Evolutionary conservation across 257 asterid genomes (phyloP), one percentile per base, ranked within the genome.

Genomic region (Solanum appendiculatum): DNA sequence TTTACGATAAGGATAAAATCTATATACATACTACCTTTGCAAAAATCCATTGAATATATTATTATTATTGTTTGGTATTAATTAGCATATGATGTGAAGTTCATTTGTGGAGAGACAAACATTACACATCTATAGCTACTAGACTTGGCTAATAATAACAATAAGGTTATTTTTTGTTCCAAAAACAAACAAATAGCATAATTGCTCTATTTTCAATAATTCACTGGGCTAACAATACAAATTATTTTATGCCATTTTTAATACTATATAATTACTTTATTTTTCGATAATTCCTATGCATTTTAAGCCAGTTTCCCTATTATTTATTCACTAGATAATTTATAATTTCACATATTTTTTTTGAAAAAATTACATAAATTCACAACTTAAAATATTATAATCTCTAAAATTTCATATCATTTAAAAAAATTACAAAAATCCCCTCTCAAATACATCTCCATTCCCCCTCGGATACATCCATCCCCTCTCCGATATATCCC

Each of bases 11-110:
- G 3, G 1, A 56, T 9, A 63, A 63, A 63, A 63, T n/a, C 18
- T 11, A 63, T 1, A 1, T n/a, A n/a, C 0, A 11, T 16, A 2
- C 2, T n/a, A 11, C 11, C 2, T n/a, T 63, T 60, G n/a, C 1
- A 9, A 7, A 56, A 12, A 5, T 56, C 7, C 5, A 7, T 1
- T 48, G 21, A 15, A 14, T 5, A 46, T 1, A 54, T 0, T 7
- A 56, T 56, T 56, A 20, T 10, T 33, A n/a, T 33, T 7, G 25
- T 54, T 20, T 54, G 8, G 21, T 58, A 27, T 56, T 56, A 56
- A 21, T 8, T 1, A 8, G 13, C 29, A 56, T 21, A 12, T 60
- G 15, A 64, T 25, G 4, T 25, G 34, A 64, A 0, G 20, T 25
- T 64, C 34, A 4, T 25, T 25, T 23, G 69, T 20, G 64, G 64